Base-by-base conservation (phyloP, 805 yeast species). In the Pichia rugopelliculosa region DNA sequence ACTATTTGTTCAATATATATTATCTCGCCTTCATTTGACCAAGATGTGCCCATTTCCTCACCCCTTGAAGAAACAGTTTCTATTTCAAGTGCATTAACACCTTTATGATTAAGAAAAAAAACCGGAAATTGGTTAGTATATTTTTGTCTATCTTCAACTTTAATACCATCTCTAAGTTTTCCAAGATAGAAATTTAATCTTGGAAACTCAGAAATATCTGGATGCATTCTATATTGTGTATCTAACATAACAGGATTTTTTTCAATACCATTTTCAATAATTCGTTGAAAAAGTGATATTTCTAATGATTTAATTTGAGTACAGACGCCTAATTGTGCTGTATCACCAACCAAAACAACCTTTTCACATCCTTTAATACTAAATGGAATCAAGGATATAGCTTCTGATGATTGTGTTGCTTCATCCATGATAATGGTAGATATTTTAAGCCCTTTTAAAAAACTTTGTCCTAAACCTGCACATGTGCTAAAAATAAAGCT, bases 191-290 rank as follows among this genome's bases (percentile, higher is more conserved):
- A 91, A 57, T 82, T 82, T 10, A 66, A 60, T 39, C 96, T 83
- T 0, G 99, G 96, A 62, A 93, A 91, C 43, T 59, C 67, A 36
- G 96, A 84, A 36, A 93, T 91, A 4, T 73, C 80, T 0, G 97
- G 96, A 62, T 91, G 95, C 99, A 91, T 90, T 69, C 98, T 90
- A 62, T 90, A 90, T 61, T 90, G 98, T 1, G 80, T 77, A 55
- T 82, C 80, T 56, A 82, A 71, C 86, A 82, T 78, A 53, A 77
- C 79, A 2, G 86, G 84, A 11, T 72, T 70, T 24, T 67, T 65
- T 56, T 77, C 80, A 1, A 82, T 73, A 2, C 83, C 84, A 60
- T 81, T 82, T 36, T 69, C 61, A 42, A 83, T 60, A 3, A 80
- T 75, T 57, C 89, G 69, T 65, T 83, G 89, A 57, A 83, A 83